Conservation (phyloP, 345 rosid genomes). For the Brassica cretica region DNA sequence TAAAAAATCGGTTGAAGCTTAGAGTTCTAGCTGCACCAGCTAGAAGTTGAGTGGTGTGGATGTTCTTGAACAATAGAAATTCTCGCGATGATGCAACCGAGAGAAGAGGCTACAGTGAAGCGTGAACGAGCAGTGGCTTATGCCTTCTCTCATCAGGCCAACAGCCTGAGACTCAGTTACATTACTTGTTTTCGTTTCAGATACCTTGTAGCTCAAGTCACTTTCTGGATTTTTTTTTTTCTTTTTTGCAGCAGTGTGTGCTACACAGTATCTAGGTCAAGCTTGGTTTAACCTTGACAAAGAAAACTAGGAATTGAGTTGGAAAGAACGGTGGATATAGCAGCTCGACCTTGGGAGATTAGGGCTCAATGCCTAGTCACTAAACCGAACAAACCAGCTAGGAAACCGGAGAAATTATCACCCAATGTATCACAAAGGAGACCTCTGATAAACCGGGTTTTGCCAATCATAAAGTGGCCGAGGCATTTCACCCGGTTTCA, state of each 20-base stretch:
- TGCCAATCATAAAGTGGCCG: neutral
- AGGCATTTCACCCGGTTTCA: too few species aligned
- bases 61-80: conserved; percentile 79
- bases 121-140: conserved; percentile 85
- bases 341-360: conserved; percentile 86
- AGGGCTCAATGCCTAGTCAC: conserved; percentile 44
- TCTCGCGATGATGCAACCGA: conserved; percentile 65
- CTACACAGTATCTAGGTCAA: conserved; percentile 76
- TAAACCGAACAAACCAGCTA: conserved; percentile 34
- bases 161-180: neutral
- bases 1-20: conserved; percentile 66
- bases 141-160: conserved; percentile 89
- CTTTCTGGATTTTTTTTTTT: neutral
- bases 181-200: neutral
- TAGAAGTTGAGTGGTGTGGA: conserved; percentile 86
- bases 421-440: conserved; percentile 22
- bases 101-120: conserved; percentile 78
- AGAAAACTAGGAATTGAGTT: conserved; percentile 80
- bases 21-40: conserved; percentile 64
- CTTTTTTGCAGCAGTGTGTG: conserved; percentile 70
- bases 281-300: conserved; percentile 53
- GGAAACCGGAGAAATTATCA: conserved; percentile 26
- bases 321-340: conserved; percentile 81
- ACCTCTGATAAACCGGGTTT: conserved; percentile 35
- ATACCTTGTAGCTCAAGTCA: conserved; percentile 25